These are phyloP conservation scores for Williopsis jadinii DNA, from an alignment of 1,139 yeast species.

Conservation along the genomic window DNA sequence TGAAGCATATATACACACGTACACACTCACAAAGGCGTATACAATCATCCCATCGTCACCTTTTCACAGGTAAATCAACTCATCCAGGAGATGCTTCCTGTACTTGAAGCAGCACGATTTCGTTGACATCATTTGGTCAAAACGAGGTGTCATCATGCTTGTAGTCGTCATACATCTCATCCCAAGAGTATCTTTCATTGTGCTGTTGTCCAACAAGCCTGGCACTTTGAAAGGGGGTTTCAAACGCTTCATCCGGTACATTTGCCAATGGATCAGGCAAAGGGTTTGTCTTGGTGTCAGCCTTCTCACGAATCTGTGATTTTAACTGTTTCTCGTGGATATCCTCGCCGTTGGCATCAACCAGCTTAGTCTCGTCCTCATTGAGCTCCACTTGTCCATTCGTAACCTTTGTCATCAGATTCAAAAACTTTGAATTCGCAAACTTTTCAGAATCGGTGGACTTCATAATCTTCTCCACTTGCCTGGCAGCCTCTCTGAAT, in stretches of 20 bases:
- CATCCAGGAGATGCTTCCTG: background rate
- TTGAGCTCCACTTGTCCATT: slow-evolving; percentile 21
- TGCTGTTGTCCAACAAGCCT: slow-evolving; percentile 12
- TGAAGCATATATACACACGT: too few species aligned
- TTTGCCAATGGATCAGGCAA: slow-evolving; percentile 24
- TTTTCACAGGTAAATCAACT: background rate
- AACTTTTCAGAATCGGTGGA: slow-evolving; percentile 17
- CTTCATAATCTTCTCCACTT: slow-evolving; percentile 22
- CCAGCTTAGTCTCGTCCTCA: slow-evolving; percentile 21
- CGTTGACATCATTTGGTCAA: slow-evolving; percentile 2
- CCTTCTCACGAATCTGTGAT: background rate
- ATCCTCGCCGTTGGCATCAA: slow-evolving; percentile 27
- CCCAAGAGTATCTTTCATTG: slow-evolving; percentile 18
- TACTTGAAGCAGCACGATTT: slow-evolving; percentile 1
- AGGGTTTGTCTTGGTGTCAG: background rate
- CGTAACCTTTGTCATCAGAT: slow-evolving; percentile 22
- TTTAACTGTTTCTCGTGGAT: slow-evolving; percentile 18
- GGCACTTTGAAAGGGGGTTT: slow-evolving; percentile 19
- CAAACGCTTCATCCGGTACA: slow-evolving; percentile 15
- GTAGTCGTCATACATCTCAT: slow-evolving; percentile 24
- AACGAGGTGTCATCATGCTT: slow-evolving; percentile 22
- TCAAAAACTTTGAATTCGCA: slow-evolving; percentile 22
- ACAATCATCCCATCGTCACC: too few species aligned
- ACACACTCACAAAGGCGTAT: too few species aligned
- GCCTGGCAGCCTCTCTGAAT: slow-evolving; percentile 22